phyloP scores from a whole-genome alignment of 805 yeast genomes.

The Candida rishiriensis region DNA sequence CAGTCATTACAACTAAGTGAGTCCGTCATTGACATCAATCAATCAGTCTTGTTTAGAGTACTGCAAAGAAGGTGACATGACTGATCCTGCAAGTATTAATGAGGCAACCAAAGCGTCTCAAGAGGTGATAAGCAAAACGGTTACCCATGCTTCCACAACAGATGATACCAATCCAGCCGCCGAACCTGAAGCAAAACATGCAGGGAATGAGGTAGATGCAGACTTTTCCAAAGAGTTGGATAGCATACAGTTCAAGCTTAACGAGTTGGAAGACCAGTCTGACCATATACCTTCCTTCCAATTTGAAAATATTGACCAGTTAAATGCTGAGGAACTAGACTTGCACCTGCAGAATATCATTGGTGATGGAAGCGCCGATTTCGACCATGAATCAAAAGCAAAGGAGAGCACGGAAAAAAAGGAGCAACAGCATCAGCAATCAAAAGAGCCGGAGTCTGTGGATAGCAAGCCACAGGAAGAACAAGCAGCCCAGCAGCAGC shows the following conservation, averaged over 20 bases:
- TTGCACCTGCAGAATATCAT: conserved; percentile 26
- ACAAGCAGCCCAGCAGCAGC: no score
- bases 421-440: neutral
- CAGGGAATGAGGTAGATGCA: neutral
- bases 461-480: no score
- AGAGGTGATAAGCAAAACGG: no score
- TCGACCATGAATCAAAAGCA: neutral
- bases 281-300: conserved; percentile 22
- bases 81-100: no score
- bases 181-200: neutral
- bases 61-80: no score
- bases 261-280: conserved; percentile 21
- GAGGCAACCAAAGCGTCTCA: no score
- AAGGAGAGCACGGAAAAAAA: neutral
- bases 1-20: no score
- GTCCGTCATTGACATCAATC: no score
- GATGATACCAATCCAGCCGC: no score
- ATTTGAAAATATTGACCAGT: conserved; percentile 20
- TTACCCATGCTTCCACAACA: no score
- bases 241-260: conserved; percentile 5
- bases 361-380: conserved; percentile 5
- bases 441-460: neutral
- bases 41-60: no score
- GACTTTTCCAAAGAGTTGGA: conserved; percentile 13
- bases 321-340: conserved; percentile 27